A percentile compares a stretch with the other conserved stretches of the same genome.
These are phyloP conservation scores for Chaetomiaceae sp. DNA, from an alignment of 2,329 filamentous ascomycete genomes.

Conservation along the genomic window DNA sequence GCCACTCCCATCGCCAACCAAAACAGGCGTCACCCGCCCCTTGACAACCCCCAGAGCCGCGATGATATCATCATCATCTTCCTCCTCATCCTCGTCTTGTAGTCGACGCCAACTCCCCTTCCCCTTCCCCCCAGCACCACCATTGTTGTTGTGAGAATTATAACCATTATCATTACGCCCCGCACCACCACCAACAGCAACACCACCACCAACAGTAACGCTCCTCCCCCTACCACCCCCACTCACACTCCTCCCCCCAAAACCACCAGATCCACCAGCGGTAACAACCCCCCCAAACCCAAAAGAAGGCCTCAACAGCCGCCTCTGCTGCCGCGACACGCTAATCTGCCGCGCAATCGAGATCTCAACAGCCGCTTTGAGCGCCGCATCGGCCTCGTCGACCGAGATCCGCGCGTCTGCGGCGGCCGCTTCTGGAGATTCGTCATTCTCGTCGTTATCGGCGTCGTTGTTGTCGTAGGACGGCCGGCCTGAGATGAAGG, in stretches of 20 bases:
- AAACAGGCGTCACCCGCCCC: conserved; percentile 37
- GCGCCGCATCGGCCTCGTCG: conserved; percentile 39
- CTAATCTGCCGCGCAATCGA: conserved; percentile 66
- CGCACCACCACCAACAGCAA: not conserved
- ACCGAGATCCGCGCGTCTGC: conserved; percentile 27
- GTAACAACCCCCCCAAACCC: conserved; percentile 4
- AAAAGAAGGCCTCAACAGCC: conserved; percentile 22
- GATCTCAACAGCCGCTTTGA: conserved; percentile 56
- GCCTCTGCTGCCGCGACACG: conserved; percentile 56
- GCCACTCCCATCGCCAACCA: conserved; percentile 36
- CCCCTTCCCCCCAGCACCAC: not conserved
- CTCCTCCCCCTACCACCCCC: not conserved
- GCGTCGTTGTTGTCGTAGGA: conserved; percentile 28
- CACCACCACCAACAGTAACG: not conserved
- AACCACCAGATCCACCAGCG: no score
- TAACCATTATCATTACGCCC: not conserved
- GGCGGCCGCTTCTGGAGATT: no score
- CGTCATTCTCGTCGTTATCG: no score
- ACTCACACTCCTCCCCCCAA: no score
- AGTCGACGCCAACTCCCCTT: no score
- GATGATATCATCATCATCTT: not conserved
- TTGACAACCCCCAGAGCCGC: conserved; percentile 23
- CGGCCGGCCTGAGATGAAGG: conserved; percentile 15
- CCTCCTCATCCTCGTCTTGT: no score
- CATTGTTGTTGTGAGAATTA: no score